phyloP scores from a whole-genome alignment of 331 rosid species.

The Telfairia occidentalis region DNA sequence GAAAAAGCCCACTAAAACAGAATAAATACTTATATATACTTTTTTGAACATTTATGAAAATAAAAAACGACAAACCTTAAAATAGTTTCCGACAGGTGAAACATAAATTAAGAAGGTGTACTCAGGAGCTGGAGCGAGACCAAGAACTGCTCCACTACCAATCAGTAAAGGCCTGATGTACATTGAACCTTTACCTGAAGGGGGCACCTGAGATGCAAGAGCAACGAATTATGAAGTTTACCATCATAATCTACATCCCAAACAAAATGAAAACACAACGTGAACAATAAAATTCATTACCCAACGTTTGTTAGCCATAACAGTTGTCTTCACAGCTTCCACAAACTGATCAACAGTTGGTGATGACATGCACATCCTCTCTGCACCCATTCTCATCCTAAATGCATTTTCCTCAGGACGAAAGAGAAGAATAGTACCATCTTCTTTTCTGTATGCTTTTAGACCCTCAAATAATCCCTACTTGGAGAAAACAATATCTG shows the following conservation, averaged over 20 bases:
- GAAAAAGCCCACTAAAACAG: not conserved
- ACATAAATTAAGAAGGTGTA: slow-evolving; percentile 89
- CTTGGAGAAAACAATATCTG: slow-evolving; percentile 3
- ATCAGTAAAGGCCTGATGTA: slow-evolving; percentile 89
- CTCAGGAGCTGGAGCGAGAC: slow-evolving; percentile 97
- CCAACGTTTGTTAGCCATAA: slow-evolving; percentile 88
- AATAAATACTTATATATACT: not conserved
- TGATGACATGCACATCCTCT: slow-evolving; percentile 95
- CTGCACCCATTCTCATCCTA: slow-evolving; percentile 78
- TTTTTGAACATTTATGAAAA: not conserved
- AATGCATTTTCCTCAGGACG: slow-evolving; percentile 87
- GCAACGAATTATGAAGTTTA: not conserved
- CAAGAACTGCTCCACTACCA: slow-evolving; percentile 98
- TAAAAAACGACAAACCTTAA: slow-evolving; percentile 44
- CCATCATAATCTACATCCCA: not conserved
- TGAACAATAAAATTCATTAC: slow-evolving; percentile 22
- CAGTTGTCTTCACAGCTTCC: slow-evolving; percentile 82
- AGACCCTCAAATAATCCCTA: slow-evolving; percentile 96
- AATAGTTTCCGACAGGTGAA: slow-evolving; percentile 97
- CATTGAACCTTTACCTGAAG: slow-evolving; percentile 82
- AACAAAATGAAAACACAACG: not conserved
- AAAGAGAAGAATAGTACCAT: slow-evolving; percentile 68
- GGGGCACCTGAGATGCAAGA: slow-evolving; percentile 63
- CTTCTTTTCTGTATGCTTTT: slow-evolving; percentile 76
- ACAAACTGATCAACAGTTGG: slow-evolving; percentile 78